Evolutionary conservation across 345 rosid genomes (phyloP).

Genomic region (Gossypium anomalum): DNA sequence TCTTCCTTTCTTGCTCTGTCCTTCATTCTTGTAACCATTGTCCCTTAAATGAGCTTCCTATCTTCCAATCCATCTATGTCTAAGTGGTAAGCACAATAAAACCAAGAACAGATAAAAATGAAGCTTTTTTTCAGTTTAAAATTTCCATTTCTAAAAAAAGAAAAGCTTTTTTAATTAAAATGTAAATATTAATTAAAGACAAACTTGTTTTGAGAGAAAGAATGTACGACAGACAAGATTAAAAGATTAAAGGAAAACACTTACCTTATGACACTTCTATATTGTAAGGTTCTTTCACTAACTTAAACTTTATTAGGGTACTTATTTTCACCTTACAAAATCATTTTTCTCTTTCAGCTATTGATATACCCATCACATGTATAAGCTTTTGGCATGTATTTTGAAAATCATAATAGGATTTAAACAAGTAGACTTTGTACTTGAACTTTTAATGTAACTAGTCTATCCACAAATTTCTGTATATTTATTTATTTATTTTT

Average conservation of each 20-base stretch:
- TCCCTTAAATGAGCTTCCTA: slow-evolving; percentile 99
- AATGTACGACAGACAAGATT: not conserved
- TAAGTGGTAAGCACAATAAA: slow-evolving; percentile 10
- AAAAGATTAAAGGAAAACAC: not conserved
- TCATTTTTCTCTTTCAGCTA: too few relatives aligned
- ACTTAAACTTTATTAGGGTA: slow-evolving; percentile 1
- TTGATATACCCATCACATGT: too few relatives aligned
- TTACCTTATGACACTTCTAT: slow-evolving; percentile 94
- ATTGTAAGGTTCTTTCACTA: slow-evolving; percentile 96
- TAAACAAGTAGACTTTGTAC: too few relatives aligned
- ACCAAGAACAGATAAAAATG: not conserved
- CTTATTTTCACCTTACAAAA: too few relatives aligned
- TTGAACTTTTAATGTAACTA: too few relatives aligned
- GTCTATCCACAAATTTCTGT: too few relatives aligned
- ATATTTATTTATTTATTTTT: too few relatives aligned
- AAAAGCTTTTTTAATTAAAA: not conserved
- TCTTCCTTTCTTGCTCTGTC: slow-evolving; percentile 22
- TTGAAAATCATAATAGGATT: too few relatives aligned
- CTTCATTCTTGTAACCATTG: slow-evolving; percentile 94
- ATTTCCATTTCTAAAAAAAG: not conserved
- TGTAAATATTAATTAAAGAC: slow-evolving; percentile 5
- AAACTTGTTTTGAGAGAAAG: not conserved
- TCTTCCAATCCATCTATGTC: slow-evolving; percentile 98
- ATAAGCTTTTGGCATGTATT: too few relatives aligned
- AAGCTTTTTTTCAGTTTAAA: not conserved